Conservation (phyloP, 1,284 basidiomycete genomes). For the Malassezia yamatoensis region DNA sequence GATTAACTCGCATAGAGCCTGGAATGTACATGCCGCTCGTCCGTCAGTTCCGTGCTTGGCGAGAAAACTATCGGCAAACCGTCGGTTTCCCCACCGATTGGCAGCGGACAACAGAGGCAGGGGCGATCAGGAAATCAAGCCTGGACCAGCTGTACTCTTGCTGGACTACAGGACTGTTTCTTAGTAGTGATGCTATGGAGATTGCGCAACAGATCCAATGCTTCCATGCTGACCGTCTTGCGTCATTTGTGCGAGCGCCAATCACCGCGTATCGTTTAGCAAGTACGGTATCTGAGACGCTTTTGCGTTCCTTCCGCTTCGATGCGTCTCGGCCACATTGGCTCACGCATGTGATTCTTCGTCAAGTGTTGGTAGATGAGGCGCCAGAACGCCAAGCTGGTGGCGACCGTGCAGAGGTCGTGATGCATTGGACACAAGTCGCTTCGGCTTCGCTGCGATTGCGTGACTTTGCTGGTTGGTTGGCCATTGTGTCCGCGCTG, state of each 20-base stretch:
- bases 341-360: constrained; percentile 32
- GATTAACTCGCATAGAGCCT: background rate
- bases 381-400: constrained; percentile 11
- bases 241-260: constrained; percentile 15
- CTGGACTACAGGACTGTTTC: constrained; percentile 18
- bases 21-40: background rate
- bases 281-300: constrained; percentile 12
- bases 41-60: constrained; percentile 11
- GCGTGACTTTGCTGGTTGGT: constrained; percentile 38
- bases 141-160: constrained; percentile 3
- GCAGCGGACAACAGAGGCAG: background rate
- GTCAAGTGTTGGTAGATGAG: constrained; percentile 30
- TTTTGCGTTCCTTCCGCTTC: constrained; percentile 29
- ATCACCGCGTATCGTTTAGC: constrained; percentile 15
- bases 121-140: background rate
- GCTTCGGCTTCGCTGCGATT: constrained; percentile 27
- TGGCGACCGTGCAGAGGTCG: constrained; percentile 28
- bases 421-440: constrained; percentile 43
- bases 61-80: background rate
- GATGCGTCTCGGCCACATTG: constrained; percentile 36
- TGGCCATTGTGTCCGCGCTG: constrained; percentile 35
- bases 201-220: constrained; percentile 43
- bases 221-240: constrained; percentile 31
- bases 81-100: constrained; percentile 7
- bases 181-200: constrained; percentile 34